Evolutionary conservation across 225 moss, liverwort and hornwort genomes (phyloP).

Genomic region (Thuidium tamariscinum): DNA sequence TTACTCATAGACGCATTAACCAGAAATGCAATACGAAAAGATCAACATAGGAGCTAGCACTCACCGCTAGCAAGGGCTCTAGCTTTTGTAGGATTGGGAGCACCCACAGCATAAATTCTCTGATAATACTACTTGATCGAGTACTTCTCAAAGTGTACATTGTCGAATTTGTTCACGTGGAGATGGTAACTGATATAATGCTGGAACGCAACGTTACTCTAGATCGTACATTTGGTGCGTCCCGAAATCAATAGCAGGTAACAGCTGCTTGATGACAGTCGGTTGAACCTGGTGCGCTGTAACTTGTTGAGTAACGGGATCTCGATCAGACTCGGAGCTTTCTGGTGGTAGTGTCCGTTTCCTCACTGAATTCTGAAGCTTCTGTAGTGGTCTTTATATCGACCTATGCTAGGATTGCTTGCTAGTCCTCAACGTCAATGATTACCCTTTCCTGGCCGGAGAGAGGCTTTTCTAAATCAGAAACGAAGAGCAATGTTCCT

Average conservation of each 20-base stretch:
- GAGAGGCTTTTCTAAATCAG: background rate
- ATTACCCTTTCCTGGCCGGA: background rate
- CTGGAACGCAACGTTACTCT: background rate
- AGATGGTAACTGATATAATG: background rate
- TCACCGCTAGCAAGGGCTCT: background rate
- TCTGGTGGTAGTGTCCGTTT: background rate
- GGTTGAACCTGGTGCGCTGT: background rate
- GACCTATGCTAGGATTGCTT: background rate
- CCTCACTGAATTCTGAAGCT: background rate
- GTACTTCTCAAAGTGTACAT: background rate
- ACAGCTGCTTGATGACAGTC: background rate
- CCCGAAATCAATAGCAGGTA: background rate
- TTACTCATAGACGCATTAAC: background rate
- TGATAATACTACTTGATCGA: background rate
- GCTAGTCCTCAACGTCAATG: background rate
- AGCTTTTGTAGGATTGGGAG: background rate
- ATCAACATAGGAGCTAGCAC: background rate
- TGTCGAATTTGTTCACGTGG: background rate
- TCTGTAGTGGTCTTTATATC: background rate
- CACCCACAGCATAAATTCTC: background rate
- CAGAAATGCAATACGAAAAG: background rate
- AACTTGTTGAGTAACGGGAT: background rate
- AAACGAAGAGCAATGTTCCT: background rate
- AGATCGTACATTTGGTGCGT: background rate
- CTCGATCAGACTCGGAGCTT: background rate